Evolutionary conservation across 208 protist species (phyloP), one percentile per base, ranked within the genome.

Genomic region (Naegleria fowleri): DNA sequence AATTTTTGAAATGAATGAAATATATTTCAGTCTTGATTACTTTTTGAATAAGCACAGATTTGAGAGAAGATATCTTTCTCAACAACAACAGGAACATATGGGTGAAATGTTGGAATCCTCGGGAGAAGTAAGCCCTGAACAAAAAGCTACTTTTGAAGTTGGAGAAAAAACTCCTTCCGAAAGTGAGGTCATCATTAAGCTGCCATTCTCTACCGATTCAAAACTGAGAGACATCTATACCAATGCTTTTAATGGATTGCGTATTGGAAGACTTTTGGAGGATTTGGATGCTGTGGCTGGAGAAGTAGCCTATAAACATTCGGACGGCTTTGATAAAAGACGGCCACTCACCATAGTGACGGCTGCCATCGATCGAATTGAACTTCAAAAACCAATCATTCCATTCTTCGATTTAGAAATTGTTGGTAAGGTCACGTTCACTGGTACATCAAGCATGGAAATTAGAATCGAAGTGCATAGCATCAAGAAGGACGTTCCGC

Each of bases 281-380:
- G 93, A 94, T 93, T 87, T 94, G 5, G 93, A 94, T 90, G 90
- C 92, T 11, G 22, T 94, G 0, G 93, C 93, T 1, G 90, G 92
- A 5, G 83, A 75, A 58, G 75, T 93, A 39, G n/a, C 90, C 25
- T 93, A 90, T 58, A 79, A 90, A 90, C 91, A 92, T 41, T 38
- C 91, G 3, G 87, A 86, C 5, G 87, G 48, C 38, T 38, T 25
- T 41, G 16, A 79, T 79, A 19, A 79, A 39, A 22, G 7, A 55
- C 0, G 88, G 4, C 38, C 40, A 33, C 16, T 85, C 6, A 59
- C 40, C 29, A 91, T 92, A 11, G 79, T 90, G 2, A 85, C 91
- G 38, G 86, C 79, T 11, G 19, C 41, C 43, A 29, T 76, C 29
- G 75, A 92, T 86, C 9, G 29, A 83, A 85, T 91, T 90, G 85